Evolutionary conservation across 148 eudicot genomes (phyloP).

Genomic region (Fagopyrum esculentum): DNA sequence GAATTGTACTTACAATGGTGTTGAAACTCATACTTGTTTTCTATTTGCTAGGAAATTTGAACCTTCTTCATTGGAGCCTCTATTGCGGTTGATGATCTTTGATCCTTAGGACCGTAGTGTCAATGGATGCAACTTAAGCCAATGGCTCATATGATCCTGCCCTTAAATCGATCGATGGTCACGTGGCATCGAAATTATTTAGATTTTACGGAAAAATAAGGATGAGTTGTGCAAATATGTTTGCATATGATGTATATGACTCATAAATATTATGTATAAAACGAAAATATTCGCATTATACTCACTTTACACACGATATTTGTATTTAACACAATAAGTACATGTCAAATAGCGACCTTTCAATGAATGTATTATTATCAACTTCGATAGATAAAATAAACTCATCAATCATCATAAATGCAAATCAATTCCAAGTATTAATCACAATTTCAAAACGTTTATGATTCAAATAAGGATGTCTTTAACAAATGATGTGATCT

Average conservation of each 20-base stretch:
- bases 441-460: not conserved
- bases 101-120: not conserved
- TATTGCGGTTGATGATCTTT: slow-evolving; percentile 35
- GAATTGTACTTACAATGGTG: slow-evolving; percentile 40
- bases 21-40: slow-evolving; percentile 22
- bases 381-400: not conserved
- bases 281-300: no score
- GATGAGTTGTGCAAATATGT: no score
- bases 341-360: not conserved
- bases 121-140: not conserved
- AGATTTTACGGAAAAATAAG: no score
- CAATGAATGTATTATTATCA: not conserved
- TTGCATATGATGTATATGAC: no score
- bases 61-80: slow-evolving; percentile 30
- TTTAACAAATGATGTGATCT: not conserved
- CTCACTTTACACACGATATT: no score
- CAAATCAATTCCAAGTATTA: not conserved
- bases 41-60: slow-evolving; percentile 66
- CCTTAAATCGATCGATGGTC: no score
- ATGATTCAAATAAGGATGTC: not conserved
- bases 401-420: not conserved
- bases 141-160: no score
- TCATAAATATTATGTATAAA: no score
- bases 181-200: no score
- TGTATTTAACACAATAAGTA: no score